Base-by-base conservation (phyloP, 2,329 filamentous ascomycete genomes). In the Exophiala alcalophila region DNA sequence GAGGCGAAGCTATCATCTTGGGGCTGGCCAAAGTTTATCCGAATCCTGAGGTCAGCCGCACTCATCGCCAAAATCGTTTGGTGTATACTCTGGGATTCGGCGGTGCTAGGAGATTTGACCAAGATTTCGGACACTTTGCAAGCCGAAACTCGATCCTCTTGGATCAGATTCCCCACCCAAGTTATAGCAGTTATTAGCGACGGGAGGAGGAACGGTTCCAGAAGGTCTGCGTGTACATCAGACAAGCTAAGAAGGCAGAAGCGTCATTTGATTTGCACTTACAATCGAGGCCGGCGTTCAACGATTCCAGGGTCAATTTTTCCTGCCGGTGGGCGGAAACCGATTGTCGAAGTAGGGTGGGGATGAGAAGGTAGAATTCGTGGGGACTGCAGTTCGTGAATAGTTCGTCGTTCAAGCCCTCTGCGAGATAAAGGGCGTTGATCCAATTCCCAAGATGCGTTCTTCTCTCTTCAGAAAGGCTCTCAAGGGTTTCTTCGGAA, bases 331-430 rank as follows among this genome's bases (percentile, higher is more conserved):
- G 77, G 4, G 78, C 80, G 21, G 71, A 65, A 1, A 82, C 63
- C 30, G 75, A 81, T 57, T 83, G 79, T 43, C 72, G 72, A 48
- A 82, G 80, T 1, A 83, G 63, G 0, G 77, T 81, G 5, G 78
- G 72, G 1, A 81, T 77, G 12, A 83, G 70, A 16, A 77, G 60
- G 54, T 82, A 82, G 49, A 83, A 83, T 27, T 81, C 76, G 39
- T 81, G 78, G 2, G 80, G 80, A 27, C 75, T 78, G 59, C 80
- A 83, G 9, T 74, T 72, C 15, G 77, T 76, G 68, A 81, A 80
- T 2, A 80, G 73, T 45, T 83, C 80, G 52, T 83, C 79, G 40
- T 72, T 77, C 27, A 83, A 78, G 1, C 76, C 76, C 57, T 82
- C 78, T 2, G 77, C 76, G 26, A 80, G 74, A 50, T 78, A 83